Conservation (phyloP, 768 basidiomycete genomes). For the Amyloporia xantha region DNA sequence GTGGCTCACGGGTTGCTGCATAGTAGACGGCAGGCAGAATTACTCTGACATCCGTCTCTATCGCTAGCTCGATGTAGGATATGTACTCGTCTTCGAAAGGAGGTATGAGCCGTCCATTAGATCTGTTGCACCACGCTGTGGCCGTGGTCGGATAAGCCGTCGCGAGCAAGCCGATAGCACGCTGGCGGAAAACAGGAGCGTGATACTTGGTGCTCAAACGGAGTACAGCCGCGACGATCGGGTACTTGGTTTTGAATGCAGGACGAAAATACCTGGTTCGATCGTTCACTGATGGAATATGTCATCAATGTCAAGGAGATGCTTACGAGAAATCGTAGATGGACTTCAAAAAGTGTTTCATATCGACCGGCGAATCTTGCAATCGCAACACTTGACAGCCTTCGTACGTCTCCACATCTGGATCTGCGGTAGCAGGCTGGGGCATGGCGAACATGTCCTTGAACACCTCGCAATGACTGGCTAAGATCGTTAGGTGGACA, state of each 20-base stretch:
- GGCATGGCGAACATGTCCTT: conserved; percentile 17
- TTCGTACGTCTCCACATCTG: conserved; percentile 2
- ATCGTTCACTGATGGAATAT: background rate
- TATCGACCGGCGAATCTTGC: conserved; percentile 7
- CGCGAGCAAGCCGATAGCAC: conserved; percentile 12
- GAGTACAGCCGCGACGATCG: conserved; percentile 9
- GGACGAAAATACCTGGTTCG: conserved; percentile 4
- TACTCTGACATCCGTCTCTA: conserved; percentile 10
- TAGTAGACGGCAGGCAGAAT: conserved; percentile 15
- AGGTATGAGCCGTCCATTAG: conserved; percentile 1
- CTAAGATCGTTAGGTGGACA: conserved; percentile 15
- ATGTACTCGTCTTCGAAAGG: conserved; percentile 4
- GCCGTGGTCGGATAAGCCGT: conserved; percentile 14
- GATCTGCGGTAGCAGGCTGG: conserved; percentile 10
- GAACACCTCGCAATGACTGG: conserved; percentile 13
- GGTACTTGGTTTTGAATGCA: conserved; percentile 4
- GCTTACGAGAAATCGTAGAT: conserved; percentile 6
- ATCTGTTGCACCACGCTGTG: background rate
- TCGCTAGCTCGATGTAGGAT: conserved; percentile 10
- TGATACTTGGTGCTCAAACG: conserved; percentile 20
- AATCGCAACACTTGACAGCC: conserved; percentile 8
- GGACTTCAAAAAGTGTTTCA: conserved; percentile 9
- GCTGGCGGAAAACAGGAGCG: conserved; percentile 7
- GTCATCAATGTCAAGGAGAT: background rate
- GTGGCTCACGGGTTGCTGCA: background rate